These are phyloP conservation scores for Benincasa hispida DNA, from an alignment of 306 rosid species.

Conservation along the genomic window DNA sequence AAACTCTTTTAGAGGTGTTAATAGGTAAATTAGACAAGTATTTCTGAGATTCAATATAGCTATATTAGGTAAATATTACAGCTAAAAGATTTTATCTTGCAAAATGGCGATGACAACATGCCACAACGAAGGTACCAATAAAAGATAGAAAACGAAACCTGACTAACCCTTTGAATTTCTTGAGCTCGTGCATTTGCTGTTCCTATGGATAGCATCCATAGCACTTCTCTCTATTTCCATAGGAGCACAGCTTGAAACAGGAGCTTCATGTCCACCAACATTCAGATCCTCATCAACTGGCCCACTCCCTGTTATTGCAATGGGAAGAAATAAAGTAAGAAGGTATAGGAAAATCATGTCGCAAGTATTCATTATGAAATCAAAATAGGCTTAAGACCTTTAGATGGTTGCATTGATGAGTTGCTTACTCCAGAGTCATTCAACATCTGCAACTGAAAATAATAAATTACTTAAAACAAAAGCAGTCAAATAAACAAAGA, in stretches of 20 bases:
- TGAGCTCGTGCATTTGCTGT: conserved; percentile 25
- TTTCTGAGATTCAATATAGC: neutral
- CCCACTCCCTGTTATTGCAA: conserved; percentile 41
- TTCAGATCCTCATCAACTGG: conserved; percentile 60
- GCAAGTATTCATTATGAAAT: neutral
- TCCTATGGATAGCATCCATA: conserved; percentile 11
- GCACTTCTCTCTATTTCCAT: conserved; percentile 42
- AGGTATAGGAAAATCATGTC: neutral
- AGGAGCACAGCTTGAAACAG: conserved; percentile 52
- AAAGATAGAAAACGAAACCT: neutral
- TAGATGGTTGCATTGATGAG: conserved; percentile 67
- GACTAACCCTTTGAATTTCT: conserved; percentile 36
- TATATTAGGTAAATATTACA: neutral
- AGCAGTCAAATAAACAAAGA: neutral
- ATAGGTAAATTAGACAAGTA: neutral
- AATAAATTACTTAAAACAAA: neutral
- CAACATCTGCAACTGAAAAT: conserved; percentile 42
- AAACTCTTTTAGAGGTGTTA: neutral
- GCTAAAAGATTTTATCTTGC: neutral
- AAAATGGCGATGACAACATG: neutral
- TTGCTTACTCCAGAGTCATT: conserved; percentile 78
- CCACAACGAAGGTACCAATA: neutral
- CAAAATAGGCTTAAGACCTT: conserved; percentile 33
- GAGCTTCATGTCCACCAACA: conserved; percentile 60
- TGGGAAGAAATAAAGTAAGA: neutral